A percentile compares a stretch with the other conserved stretches of the same genome.
These are phyloP conservation scores for Arctium minus DNA, from an alignment of 129 eudicot genomes.

Conservation along the genomic window DNA sequence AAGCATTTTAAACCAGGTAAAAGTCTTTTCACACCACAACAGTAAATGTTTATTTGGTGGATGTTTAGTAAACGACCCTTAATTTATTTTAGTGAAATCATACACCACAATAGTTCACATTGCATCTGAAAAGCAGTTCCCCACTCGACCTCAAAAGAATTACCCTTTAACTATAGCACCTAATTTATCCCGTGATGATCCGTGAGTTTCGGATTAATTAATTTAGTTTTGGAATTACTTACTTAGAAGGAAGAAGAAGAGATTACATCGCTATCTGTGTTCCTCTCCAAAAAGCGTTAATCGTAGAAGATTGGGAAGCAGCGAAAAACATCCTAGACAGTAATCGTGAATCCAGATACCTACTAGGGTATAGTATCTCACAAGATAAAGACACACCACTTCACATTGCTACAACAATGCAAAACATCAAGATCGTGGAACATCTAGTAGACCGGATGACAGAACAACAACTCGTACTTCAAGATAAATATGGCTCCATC, in stretches of 20 bases:
- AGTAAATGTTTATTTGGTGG: no score
- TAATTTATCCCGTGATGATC: background rate
- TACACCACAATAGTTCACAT: no score
- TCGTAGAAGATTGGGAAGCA: conserved; percentile 27
- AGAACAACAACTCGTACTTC: conserved; percentile 4
- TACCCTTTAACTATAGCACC: no score
- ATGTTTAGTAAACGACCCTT: no score
- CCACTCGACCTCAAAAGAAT: no score
- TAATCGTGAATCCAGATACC: no score
- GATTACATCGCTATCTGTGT: background rate
- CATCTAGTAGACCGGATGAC: conserved; percentile 29
- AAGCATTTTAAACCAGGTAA: no score
- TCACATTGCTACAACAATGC: conserved; percentile 37
- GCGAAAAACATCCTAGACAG: conserved; percentile 1
- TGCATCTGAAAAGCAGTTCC: no score
- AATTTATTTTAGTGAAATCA: no score
- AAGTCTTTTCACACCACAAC: no score
- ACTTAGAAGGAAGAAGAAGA: background rate
- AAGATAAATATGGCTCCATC: conserved; percentile 25
- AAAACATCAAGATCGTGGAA: conserved; percentile 21
- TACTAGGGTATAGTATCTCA: no score
- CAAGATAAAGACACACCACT: conserved; percentile 16
- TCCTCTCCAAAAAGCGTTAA: conserved; percentile 26
- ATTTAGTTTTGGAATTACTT: background rate
- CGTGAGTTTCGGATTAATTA: background rate